Conservation (phyloP, 2,329 filamentous ascomycete species). For the Verticillium albo-atrum region DNA sequence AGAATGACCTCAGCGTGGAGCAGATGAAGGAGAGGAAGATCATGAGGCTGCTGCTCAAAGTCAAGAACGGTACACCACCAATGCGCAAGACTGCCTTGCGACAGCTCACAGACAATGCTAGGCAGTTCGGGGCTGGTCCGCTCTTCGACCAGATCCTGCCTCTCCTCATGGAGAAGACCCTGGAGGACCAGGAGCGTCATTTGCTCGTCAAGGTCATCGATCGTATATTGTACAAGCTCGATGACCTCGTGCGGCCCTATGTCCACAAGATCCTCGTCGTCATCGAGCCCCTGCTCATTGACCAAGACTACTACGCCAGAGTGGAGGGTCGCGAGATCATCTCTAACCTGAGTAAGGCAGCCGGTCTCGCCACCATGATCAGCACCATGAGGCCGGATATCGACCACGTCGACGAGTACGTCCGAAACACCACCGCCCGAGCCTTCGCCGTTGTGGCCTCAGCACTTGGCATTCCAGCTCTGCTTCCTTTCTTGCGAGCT, state of each 20-base stretch:
- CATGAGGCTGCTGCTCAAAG: slow-evolving; percentile 92
- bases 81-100: slow-evolving; percentile 98
- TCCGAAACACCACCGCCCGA: slow-evolving; percentile 93
- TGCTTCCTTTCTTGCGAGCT: slow-evolving; percentile 90
- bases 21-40: slow-evolving; percentile 98
- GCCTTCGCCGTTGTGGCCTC: slow-evolving; percentile 97
- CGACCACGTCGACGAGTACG: slow-evolving; percentile 96
- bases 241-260: slow-evolving; percentile 91
- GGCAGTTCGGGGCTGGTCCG: slow-evolving; percentile 88
- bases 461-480: slow-evolving; percentile 88
- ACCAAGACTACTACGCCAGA: slow-evolving; percentile 98
- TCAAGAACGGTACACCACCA: slow-evolving; percentile 97
- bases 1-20: slow-evolving; percentile 87
- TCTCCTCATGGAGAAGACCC: slow-evolving; percentile 93
- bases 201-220: slow-evolving; percentile 98
- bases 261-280: slow-evolving; percentile 98
- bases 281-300: slow-evolving; percentile 97
- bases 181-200: slow-evolving; percentile 97
- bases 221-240: slow-evolving; percentile 95
- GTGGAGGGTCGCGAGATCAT: slow-evolving; percentile 99
- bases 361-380: slow-evolving; percentile 97
- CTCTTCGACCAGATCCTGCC: slow-evolving; percentile 97
- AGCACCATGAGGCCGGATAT: slow-evolving; percentile 99
- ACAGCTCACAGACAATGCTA: slow-evolving; percentile 95
- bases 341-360: slow-evolving; percentile 94